A percentile compares a stretch with the other conserved stretches of the same genome.
Evolutionary conservation across 2,329 filamentous ascomycete species (phyloP).

Genomic region (Epichloe gansuensis): DNA sequence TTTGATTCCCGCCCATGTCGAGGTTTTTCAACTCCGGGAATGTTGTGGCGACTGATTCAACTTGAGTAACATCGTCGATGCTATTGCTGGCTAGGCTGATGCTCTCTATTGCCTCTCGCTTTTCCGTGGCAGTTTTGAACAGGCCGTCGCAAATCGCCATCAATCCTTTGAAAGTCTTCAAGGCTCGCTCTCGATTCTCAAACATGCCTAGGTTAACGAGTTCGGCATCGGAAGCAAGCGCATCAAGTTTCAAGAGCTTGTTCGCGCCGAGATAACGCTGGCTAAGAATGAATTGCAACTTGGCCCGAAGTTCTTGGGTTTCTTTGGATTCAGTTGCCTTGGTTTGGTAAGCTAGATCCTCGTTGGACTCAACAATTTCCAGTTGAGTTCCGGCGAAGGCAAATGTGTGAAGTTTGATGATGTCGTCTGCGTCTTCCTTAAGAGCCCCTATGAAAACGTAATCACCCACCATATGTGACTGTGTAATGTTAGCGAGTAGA

Average conservation of each 20-base stretch:
- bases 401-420: constrained; percentile 58
- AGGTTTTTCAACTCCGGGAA: constrained; percentile 82
- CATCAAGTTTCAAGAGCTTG: constrained; percentile 77
- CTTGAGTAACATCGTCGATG: constrained; percentile 57
- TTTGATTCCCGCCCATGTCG: constrained; percentile 74
- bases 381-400: constrained; percentile 54
- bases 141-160: constrained; percentile 75
- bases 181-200: constrained; percentile 53
- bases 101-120: constrained; percentile 67
- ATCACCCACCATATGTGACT: constrained; percentile 60
- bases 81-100: constrained; percentile 74
- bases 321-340: constrained; percentile 36
- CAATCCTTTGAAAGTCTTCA: constrained; percentile 84
- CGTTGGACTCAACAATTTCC: constrained; percentile 38
- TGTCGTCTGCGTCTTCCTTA: constrained; percentile 49
- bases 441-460: constrained; percentile 55
- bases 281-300: constrained; percentile 58
- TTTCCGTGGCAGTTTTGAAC: constrained; percentile 60
- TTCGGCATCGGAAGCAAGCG: constrained; percentile 58
- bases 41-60: constrained; percentile 64
- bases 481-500: constrained; percentile 45
- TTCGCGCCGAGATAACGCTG: constrained; percentile 58
- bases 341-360: constrained; percentile 21
- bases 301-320: constrained; percentile 51
- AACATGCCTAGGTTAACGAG: constrained; percentile 68